A percentile compares a stretch with the other conserved stretches of the same genome.
phyloP scores from a whole-genome alignment of 495 filamentous ascomycete genomes.

The Rhizodiscina lignyota region DNA sequence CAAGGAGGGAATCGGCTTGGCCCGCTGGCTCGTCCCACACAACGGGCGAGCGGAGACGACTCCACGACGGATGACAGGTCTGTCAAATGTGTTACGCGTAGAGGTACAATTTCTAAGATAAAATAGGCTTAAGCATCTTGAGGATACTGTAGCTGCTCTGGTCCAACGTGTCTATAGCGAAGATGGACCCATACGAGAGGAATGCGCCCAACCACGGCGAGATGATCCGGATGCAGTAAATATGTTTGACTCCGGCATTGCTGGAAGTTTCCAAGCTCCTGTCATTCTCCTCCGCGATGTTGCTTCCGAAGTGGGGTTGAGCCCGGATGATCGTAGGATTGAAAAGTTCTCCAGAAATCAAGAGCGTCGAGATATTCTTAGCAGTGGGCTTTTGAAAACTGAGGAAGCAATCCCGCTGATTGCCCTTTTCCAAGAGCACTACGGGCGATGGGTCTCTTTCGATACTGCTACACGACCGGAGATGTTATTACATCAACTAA shows the following conservation, averaged over 20 bases:
- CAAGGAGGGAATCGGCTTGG: background rate
- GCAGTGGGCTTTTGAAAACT: constrained; percentile 2
- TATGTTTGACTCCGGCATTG: background rate
- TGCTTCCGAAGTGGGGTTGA: no score
- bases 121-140: constrained; percentile 20
- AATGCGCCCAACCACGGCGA: no score
- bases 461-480: constrained; percentile 14
- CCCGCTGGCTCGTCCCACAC: background rate
- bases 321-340: no score
- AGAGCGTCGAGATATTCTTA: constrained; percentile 17
- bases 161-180: constrained; percentile 23
- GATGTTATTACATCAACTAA: constrained; percentile 16
- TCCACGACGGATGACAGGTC: background rate
- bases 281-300: constrained; percentile 13
- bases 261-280: background rate
- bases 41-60: background rate
- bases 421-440: constrained; percentile 19
- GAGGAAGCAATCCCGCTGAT: constrained; percentile 11
- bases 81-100: background rate
- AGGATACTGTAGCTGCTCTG: constrained; percentile 19
- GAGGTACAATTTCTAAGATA: background rate
- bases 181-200: no score
- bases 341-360: constrained; percentile 21
- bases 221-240: no score
- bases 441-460: constrained; percentile 28